Conservation (phyloP, 495 filamentous ascomycete species). For the Letharia columbiana region DNA sequence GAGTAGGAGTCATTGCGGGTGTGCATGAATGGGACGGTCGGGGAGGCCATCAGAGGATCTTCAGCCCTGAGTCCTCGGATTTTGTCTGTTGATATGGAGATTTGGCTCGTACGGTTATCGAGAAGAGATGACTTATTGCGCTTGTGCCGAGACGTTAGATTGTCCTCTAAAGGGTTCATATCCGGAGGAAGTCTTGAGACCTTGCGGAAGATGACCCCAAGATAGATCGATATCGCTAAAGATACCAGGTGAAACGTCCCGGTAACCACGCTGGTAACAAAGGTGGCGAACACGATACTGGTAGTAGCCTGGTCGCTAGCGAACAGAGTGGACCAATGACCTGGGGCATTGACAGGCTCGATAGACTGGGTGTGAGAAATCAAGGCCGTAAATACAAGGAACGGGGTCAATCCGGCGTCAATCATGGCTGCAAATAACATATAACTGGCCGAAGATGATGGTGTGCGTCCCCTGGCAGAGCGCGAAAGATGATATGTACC, state of each 20-base stretch:
- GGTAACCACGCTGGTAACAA: constrained; percentile 51
- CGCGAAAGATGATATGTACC: constrained; percentile 67
- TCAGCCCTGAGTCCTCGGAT: constrained; percentile 42
- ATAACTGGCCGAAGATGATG: constrained; percentile 73
- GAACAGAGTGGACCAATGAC: constrained; percentile 58
- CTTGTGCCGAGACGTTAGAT: constrained; percentile 73
- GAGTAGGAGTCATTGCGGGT: constrained; percentile 53
- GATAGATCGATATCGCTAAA: constrained; percentile 57
- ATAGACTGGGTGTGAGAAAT: constrained; percentile 44
- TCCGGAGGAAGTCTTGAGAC: constrained; percentile 77
- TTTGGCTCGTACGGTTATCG: constrained; percentile 43
- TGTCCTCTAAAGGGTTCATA: constrained; percentile 84
- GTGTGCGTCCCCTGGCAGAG: constrained; percentile 56
- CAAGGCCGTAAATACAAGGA: constrained; percentile 65
- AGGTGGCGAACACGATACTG: constrained; percentile 52
- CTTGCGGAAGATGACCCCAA: constrained; percentile 67
- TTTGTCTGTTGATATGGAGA: constrained; percentile 43
- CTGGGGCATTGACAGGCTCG: constrained; percentile 35
- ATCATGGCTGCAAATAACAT: constrained; percentile 68
- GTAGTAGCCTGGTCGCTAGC: constrained; percentile 37
- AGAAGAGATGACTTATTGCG: constrained; percentile 63
- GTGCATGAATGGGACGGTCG: constrained; percentile 66
- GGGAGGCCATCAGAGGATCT: constrained; percentile 47
- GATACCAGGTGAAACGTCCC: constrained; percentile 63
- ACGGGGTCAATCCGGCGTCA: constrained; percentile 63